Evolutionary conservation across 2,329 filamentous ascomycete genomes (phyloP).

Genomic region (Pseudomassariella vexata): DNA sequence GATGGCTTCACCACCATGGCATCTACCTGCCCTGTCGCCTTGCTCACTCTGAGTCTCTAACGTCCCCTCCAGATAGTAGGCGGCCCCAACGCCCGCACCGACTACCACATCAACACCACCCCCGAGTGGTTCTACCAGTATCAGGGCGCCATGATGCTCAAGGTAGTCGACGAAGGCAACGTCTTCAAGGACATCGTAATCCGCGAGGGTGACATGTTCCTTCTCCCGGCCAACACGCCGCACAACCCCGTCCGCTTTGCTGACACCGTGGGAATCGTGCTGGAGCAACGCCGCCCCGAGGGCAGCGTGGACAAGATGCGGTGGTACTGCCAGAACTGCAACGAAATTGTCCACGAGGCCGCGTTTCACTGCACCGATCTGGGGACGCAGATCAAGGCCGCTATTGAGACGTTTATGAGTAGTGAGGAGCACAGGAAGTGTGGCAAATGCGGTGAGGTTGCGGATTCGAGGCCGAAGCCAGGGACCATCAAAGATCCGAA

Average conservation of each 20-base stretch:
- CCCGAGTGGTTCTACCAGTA: conserved; percentile 99
- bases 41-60: conserved; percentile 4
- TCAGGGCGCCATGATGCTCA: conserved; percentile 87
- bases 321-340: conserved; percentile 81
- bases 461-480: conserved; percentile 60
- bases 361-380: conserved; percentile 84
- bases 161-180: conserved; percentile 67
- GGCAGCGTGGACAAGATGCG: conserved; percentile 70
- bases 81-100: conserved; percentile 89
- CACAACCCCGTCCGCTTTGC: conserved; percentile 94
- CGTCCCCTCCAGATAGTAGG: conserved; percentile 65
- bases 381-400: conserved; percentile 89
- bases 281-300: conserved; percentile 76
- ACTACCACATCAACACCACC: conserved; percentile 97
- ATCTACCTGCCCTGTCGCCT: conserved; percentile 2
- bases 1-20: conserved; percentile 78
- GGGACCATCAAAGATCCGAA: conserved; percentile 58
- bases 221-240: conserved; percentile 88
- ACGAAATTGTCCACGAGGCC: conserved; percentile 74
- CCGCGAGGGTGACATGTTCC: conserved; percentile 87
- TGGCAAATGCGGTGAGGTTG: conserved; percentile 67
- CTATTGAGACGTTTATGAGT: conserved; percentile 74
- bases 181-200: conserved; percentile 89
- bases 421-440: conserved; percentile 65
- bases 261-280: conserved; percentile 86